phyloP scores from a whole-genome alignment of 2,329 filamentous ascomycete genomes.

The Golovinomyces cichoracearum region DNA sequence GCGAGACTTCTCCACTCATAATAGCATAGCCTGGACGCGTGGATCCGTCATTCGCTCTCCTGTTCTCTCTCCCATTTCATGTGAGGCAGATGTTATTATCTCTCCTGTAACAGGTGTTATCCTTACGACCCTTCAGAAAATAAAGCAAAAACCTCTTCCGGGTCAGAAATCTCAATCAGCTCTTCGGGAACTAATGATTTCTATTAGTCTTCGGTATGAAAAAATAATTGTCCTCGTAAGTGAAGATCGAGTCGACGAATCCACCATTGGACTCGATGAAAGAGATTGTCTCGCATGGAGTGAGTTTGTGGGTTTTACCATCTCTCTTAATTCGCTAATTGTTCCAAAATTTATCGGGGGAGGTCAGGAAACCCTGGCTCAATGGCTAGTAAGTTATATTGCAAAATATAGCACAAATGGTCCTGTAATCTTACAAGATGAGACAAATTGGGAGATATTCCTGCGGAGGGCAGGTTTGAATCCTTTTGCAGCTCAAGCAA shows the following conservation, averaged over 20 bases:
- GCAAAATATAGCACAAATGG: conserved; percentile 15
- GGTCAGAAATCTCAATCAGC: conserved; percentile 24
- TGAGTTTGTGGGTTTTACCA: conserved; percentile 13
- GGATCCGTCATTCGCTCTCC: conserved; percentile 16
- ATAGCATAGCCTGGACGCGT: conserved; percentile 16
- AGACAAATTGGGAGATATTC: conserved; percentile 42
- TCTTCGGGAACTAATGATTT: conserved; percentile 29
- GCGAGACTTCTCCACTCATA: conserved; percentile 26
- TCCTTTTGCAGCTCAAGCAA: conserved; percentile 40
- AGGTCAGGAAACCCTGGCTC: conserved; percentile 22
- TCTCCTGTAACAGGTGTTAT: conserved; percentile 45
- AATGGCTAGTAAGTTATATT: conserved; percentile 29
- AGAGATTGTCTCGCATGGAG: conserved; percentile 9
- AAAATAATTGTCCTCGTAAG: conserved; percentile 41
- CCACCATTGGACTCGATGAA: conserved; percentile 11
- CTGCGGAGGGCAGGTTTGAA: conserved; percentile 41
- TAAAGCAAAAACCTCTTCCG: conserved; percentile 46
- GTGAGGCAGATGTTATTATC: conserved; percentile 47
- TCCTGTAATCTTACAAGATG: conserved; percentile 23
- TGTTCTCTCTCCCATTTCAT: conserved; percentile 18
- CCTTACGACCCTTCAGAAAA: conserved; percentile 41
- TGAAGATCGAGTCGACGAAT: conserved; percentile 23
- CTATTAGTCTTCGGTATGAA: conserved; percentile 35
- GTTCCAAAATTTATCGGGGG: conserved; percentile 25
- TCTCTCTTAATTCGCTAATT: conserved; percentile 18